Conservation (phyloP, 148 eudicot genomes). For the Nepenthes mirabilis region DNA sequence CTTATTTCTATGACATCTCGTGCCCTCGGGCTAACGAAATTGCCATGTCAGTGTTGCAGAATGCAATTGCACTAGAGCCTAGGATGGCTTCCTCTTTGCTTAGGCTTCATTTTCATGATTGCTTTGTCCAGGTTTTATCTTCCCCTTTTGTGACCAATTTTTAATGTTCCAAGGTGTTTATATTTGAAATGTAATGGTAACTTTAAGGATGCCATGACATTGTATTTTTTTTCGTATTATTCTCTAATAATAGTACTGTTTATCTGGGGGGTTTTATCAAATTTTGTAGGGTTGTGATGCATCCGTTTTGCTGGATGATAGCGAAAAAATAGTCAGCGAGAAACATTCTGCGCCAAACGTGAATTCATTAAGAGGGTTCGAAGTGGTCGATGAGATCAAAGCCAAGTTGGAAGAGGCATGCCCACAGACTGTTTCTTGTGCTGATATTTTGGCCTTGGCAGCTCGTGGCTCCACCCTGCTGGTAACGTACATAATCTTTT, state of each 20-base stretch:
- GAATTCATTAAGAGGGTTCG: conserved; percentile 74
- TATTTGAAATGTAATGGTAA: conserved; percentile 29
- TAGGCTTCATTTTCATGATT: conserved; percentile 2
- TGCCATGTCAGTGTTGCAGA: conserved; percentile 54
- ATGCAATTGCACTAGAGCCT: conserved; percentile 53
- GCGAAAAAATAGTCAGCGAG: conserved; percentile 42
- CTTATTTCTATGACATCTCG: conserved; percentile 50
- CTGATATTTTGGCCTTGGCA: conserved; percentile 75
- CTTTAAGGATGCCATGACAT: conserved; percentile 58
- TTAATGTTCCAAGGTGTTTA: too few relatives aligned
- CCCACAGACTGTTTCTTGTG: conserved; percentile 81
- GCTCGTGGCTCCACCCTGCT: conserved; percentile 72
- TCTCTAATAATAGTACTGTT: not conserved
- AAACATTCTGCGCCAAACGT: conserved; percentile 59
- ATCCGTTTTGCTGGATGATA: conserved; percentile 62
- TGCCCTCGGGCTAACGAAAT: conserved; percentile 83
- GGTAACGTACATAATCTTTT: conserved; percentile 19
- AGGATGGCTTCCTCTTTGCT: conserved; percentile 19
- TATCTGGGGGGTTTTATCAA: not conserved
- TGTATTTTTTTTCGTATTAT: not conserved
- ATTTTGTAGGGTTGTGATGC: conserved; percentile 77
- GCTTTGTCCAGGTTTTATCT: conserved; percentile 83
- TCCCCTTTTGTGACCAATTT: conserved; percentile 4
- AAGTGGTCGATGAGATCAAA: conserved; percentile 80
- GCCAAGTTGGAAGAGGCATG: conserved; percentile 59